Evolutionary conservation across 345 rosid species (phyloP).

Genomic region (Passiflora organensis): DNA sequence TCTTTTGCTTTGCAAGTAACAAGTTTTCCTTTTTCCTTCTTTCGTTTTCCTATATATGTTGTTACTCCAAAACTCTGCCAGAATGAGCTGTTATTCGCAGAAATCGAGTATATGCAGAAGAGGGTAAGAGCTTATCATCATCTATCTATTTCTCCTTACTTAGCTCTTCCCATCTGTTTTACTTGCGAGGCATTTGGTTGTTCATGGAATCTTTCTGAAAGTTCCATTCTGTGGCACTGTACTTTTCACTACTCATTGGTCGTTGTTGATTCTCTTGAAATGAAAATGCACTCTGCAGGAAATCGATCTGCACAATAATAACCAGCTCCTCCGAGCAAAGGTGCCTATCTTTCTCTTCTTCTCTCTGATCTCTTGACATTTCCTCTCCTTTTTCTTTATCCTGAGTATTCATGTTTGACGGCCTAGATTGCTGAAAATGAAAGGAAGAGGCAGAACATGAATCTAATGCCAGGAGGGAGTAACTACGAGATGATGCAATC

Average conservation of each 20-base stretch:
- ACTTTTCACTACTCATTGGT: no score
- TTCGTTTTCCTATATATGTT: no score
- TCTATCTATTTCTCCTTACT: no score
- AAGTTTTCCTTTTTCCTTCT: no score
- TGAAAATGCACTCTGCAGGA: constrained; percentile 41
- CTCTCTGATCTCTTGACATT: background rate
- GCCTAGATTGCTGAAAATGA: constrained; percentile 80
- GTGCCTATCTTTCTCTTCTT: constrained; percentile 29
- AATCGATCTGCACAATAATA: constrained; percentile 85
- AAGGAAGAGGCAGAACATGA: constrained; percentile 65
- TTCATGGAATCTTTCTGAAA: no score
- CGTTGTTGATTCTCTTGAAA: background rate
- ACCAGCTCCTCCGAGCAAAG: constrained; percentile 94
- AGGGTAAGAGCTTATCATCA: no score
- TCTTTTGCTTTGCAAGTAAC: no score
- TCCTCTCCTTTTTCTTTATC: background rate
- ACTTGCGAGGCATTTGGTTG: no score
- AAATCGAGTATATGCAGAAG: constrained; percentile 92
- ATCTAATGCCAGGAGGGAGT: constrained; percentile 73
- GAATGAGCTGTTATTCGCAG: constrained; percentile 82
- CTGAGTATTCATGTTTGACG: no score
- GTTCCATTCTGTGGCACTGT: no score
- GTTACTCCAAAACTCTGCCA: constrained; percentile 28
- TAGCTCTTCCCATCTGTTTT: no score
- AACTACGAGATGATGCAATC: constrained; percentile 59